Evolutionary conservation across 352 stramenopile genomes (phyloP).

Genomic region (Pythium vanterpoolii): DNA sequence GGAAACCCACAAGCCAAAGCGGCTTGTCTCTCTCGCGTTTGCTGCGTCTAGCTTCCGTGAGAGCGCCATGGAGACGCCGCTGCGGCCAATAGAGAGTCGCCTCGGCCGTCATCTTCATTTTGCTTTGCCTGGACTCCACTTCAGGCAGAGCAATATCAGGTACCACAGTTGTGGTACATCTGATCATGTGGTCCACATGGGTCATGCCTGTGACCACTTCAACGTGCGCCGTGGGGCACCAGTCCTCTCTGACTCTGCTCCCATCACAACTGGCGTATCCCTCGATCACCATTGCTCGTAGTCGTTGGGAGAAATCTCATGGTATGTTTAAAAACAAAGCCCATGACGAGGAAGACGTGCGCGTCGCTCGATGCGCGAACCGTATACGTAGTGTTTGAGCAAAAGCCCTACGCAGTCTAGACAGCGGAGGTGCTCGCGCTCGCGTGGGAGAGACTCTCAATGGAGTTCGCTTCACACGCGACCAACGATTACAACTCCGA

Average conservation of each 20-base stretch:
- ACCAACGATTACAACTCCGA: background rate
- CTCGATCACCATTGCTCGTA: background rate
- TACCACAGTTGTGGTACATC: background rate
- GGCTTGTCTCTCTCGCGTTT: no score
- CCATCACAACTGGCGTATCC: background rate
- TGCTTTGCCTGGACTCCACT: background rate
- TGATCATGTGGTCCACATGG: background rate
- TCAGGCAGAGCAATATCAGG: no score
- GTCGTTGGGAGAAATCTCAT: background rate
- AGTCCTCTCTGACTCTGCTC: background rate
- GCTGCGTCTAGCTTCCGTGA: background rate
- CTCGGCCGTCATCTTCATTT: background rate
- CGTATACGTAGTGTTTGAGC: background rate
- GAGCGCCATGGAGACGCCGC: conserved; percentile 3
- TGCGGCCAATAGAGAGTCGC: conserved; percentile 45
- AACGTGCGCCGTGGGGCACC: background rate
- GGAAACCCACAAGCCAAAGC: conserved; percentile 7
- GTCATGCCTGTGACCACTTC: background rate
- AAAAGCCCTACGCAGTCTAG: background rate
- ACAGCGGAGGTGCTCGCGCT: background rate
- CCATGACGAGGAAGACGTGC: background rate
- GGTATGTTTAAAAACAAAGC: background rate
- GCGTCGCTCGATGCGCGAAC: background rate
- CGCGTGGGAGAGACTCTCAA: background rate
- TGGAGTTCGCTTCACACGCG: background rate